Percentiles rank a stretch among this genome's conserved stretches.
These are phyloP conservation scores for Fusarium proliferatum DNA, from an alignment of 2,329 filamentous ascomycete species.

Conservation along the genomic window DNA sequence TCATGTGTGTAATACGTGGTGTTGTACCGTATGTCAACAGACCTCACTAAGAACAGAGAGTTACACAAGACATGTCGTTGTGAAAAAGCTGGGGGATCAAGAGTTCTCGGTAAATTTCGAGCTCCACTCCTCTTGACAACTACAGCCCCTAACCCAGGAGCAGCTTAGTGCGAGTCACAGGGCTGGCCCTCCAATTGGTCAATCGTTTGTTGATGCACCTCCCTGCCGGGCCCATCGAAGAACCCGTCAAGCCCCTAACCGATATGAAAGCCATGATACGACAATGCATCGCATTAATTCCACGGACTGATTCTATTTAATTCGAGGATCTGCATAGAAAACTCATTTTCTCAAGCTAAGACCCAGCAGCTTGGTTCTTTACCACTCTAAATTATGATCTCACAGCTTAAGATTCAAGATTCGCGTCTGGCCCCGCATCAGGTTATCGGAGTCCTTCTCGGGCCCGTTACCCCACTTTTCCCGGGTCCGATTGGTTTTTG, in stretches of 20 bases:
- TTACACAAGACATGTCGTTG: slow-evolving; percentile 21
- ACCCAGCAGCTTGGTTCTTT: neutral
- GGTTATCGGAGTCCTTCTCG: slow-evolving; percentile 10
- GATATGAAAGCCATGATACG: neutral
- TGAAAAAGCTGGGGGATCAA: slow-evolving; percentile 31
- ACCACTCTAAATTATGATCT: neutral
- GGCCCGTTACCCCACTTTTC: slow-evolving; percentile 6
- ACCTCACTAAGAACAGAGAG: neutral
- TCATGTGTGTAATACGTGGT: neutral
- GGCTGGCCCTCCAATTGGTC: neutral
- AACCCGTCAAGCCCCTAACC: neutral
- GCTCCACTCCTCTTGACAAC: neutral
- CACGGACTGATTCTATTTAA: neutral
- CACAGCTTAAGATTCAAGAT: neutral
- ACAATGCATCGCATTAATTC: neutral
- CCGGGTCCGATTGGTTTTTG: neutral
- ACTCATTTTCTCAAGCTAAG: no score
- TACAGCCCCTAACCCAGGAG: neutral
- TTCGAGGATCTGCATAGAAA: neutral
- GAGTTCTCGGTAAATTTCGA: slow-evolving; percentile 27
- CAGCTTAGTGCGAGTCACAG: neutral
- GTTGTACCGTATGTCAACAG: neutral
- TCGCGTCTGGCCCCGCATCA: neutral
- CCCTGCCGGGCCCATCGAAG: neutral
- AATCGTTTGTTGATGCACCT: neutral